Base-by-base conservation (phyloP, 2,329 filamentous ascomycete species). In the Ophiostoma quercus region DNA sequence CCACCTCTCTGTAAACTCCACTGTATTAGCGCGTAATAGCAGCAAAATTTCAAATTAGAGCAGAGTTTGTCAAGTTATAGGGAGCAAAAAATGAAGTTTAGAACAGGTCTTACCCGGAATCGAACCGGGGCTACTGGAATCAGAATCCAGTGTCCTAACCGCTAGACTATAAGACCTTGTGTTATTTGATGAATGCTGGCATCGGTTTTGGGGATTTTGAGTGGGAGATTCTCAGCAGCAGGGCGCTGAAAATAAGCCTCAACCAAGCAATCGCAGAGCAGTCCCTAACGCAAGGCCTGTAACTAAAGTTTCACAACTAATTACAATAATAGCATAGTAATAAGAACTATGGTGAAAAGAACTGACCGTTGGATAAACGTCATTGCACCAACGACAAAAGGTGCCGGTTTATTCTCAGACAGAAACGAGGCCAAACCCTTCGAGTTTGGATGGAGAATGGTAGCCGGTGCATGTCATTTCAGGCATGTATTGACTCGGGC, bases 121-220 rank as follows among this genome's bases (percentile, higher is more conserved):
- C 65, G 65, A 66, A 66, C 65, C 65, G 65, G 65, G 65, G 65
- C 65, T 66, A 66, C 65, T 66, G 65, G 65, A 66, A 66, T 66
- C 65, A 66, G 65, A 66, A 66, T 66, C 65, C 65, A 66, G 65
- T 66, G 65, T 66, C 65, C 62, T 65, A 65, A 65, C 62, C 62
- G 62, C 62, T 65, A 65, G 62, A 65, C 62, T 65, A 65, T 65
- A 65, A 22, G n/a, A 65, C 62, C 62, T 14, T 29, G 22, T 60
- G 25, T 5, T 16, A 62, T 16, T 25, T 62, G 57, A 57, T 57
- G 51, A 8, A 25, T 9, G 8, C 6, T 25, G 22, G 51, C 51
- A 22, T 22, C 8, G 16, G 51, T 9, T 25, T 22, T 57, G 22
- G 25, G 51, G 22, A 3, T 25, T 8, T n/a, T 25, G 51, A 57